Conservation (phyloP, 495 filamentous ascomycete genomes). For the Neurospora intermedia region DNA sequence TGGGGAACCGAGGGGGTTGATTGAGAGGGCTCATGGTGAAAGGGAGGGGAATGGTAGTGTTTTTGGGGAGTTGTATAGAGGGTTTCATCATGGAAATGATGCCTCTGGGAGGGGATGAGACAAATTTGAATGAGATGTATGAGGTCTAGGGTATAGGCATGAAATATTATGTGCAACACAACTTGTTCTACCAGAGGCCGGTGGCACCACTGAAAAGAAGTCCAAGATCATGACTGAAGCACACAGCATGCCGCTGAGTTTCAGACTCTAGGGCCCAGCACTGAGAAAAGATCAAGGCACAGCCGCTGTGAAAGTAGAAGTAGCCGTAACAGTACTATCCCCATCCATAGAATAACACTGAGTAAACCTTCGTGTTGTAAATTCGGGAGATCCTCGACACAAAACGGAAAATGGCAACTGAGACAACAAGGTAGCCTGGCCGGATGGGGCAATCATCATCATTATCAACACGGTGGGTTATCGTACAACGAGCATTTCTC, state of each 20-base stretch:
- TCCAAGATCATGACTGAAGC: neutral
- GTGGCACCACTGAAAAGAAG: neutral
- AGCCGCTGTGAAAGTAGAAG: neutral
- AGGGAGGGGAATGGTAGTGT: neutral
- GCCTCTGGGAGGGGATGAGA: neutral
- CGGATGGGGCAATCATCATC: neutral
- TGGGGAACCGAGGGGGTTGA: conserved; percentile 21
- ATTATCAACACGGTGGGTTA: neutral
- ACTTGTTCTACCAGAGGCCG: neutral
- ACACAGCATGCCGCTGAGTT: neutral
- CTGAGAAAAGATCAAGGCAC: neutral
- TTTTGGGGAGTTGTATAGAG: neutral
- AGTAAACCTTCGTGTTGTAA: neutral
- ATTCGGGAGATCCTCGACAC: neutral
- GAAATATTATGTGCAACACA: neutral
- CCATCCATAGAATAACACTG: neutral
- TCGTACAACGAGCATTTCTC: neutral
- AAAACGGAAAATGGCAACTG: neutral
- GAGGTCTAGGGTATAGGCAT: neutral
- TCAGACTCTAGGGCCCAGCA: neutral
- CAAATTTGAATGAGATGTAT: neutral
- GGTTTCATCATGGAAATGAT: neutral
- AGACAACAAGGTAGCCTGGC: neutral
- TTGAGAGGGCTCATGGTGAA: neutral
- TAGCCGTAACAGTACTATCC: neutral